These are phyloP conservation scores for Aciculoconidium aculeatum DNA, from an alignment of 805 yeast species.

Conservation along the genomic window DNA sequence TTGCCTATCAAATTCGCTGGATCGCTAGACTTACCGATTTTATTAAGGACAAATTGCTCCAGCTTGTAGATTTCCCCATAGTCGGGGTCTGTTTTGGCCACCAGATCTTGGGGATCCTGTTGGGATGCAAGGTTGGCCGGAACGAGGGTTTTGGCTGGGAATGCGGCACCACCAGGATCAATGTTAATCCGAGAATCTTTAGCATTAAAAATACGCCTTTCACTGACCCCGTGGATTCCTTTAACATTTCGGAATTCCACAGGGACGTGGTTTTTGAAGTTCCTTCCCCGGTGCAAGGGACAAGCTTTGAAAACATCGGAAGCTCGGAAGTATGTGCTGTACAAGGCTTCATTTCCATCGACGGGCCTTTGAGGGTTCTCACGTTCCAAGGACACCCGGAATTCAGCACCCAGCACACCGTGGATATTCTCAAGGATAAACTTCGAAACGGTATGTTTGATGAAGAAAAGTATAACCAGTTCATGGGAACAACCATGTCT, in stretches of 20 bases:
- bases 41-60: conserved; percentile 14
- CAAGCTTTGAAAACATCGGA: conserved; percentile 41
- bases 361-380: conserved; percentile 44
- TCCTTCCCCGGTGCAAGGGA: conserved; percentile 32
- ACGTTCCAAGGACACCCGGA: conserved; percentile 93
- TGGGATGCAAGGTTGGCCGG: conserved; percentile 55
- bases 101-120: conserved; percentile 63
- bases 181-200: conserved; percentile 37
- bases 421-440: conserved; percentile 19
- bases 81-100: conserved; percentile 87
- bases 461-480: conserved; percentile 20
- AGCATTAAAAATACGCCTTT: conserved; percentile 21
- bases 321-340: conserved; percentile 47
- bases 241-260: conserved; percentile 35
- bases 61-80: conserved; percentile 41
- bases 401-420: conserved; percentile 38
- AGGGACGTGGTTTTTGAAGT: conserved; percentile 32
- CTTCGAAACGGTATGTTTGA: conserved; percentile 17
- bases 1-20: conserved; percentile 36
- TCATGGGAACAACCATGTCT: conserved; percentile 23
- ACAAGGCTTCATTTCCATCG: conserved; percentile 56
- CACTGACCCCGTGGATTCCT: conserved; percentile 45
- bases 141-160: conserved; percentile 67
- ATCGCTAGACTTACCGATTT: conserved; percentile 34
- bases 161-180: conserved; percentile 50